Percentiles rank a stretch among this genome's conserved stretches.
Conservation (phyloP, 2,329 filamentous ascomycete genomes). For the Fonsecaea pugnacius region DNA sequence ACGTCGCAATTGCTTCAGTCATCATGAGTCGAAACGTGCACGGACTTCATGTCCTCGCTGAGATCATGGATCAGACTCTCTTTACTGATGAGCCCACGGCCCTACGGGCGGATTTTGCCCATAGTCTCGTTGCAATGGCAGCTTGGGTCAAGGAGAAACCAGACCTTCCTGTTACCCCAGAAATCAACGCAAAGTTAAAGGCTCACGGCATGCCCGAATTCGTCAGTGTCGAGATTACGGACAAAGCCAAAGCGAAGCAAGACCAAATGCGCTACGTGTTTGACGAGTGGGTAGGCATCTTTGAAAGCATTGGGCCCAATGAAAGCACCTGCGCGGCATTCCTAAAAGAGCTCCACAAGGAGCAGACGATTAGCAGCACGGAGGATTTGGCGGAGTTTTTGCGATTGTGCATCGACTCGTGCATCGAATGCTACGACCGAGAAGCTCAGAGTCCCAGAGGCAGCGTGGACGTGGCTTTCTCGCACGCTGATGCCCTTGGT, state of each 20-base stretch:
- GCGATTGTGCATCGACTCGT: constrained; percentile 77
- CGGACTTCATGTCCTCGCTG: constrained; percentile 78
- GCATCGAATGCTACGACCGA: constrained; percentile 77
- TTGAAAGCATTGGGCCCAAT: constrained; percentile 74
- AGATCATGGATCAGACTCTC: constrained; percentile 76
- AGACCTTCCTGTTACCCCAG: constrained; percentile 66
- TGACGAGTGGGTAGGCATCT: constrained; percentile 88
- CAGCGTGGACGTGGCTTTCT: constrained; percentile 63
- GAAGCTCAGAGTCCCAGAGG: constrained; percentile 65
- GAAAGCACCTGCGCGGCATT: constrained; percentile 76
- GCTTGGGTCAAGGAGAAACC: constrained; percentile 78
- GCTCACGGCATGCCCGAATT: constrained; percentile 61
- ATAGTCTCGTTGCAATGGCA: constrained; percentile 79
- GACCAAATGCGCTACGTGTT: constrained; percentile 95
- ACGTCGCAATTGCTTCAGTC: constrained; percentile 73
- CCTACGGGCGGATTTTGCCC: constrained; percentile 82
- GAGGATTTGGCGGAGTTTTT: constrained; percentile 82
- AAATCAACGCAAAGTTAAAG: constrained; percentile 69
- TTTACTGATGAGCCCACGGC: constrained; percentile 77
- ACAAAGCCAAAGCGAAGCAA: constrained; percentile 64
- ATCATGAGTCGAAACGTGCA: constrained; percentile 71
- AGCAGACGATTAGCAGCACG: constrained; percentile 71
- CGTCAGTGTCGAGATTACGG: constrained; percentile 58
- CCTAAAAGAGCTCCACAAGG: constrained; percentile 78
- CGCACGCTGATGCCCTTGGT: constrained; percentile 78